Percentiles rank a stretch among this genome's conserved stretches.
Conservation (phyloP, 2,329 filamentous ascomycete species). For the Fusarium austroafricanum region DNA sequence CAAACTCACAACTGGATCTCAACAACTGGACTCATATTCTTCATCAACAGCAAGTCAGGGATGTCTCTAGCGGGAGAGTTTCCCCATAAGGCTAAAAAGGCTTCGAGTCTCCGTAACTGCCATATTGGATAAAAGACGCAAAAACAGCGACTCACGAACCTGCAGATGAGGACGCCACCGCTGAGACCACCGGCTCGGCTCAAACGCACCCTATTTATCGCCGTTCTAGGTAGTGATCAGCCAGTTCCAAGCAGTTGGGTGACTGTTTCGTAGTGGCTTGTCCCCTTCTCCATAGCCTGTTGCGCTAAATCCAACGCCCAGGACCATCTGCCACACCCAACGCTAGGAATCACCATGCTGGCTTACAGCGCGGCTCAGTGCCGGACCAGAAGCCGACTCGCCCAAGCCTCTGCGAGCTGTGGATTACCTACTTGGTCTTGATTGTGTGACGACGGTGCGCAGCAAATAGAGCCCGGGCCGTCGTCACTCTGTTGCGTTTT, state of each 20-base stretch:
- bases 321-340: constrained; percentile 26
- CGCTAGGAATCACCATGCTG: constrained; percentile 30
- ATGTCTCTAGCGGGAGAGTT: constrained; percentile 13
- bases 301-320: constrained; percentile 38
- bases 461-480: constrained; percentile 28
- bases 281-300: constrained; percentile 26
- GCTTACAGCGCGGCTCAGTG: constrained; percentile 29
- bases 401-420: constrained; percentile 11
- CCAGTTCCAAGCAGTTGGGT: constrained; percentile 33
- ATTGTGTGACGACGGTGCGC: constrained; percentile 35
- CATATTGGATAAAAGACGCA: constrained; percentile 35
- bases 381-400: constrained; percentile 35
- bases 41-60: background rate
- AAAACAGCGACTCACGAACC: constrained; percentile 31
- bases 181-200: constrained; percentile 24
- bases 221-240: constrained; percentile 42
- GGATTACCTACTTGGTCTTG: constrained; percentile 20
- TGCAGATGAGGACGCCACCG: constrained; percentile 37
- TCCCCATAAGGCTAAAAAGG: constrained; percentile 27
- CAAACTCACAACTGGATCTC: background rate
- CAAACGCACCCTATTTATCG: constrained; percentile 33
- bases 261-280: constrained; percentile 36
- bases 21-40: background rate
- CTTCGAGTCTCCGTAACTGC: constrained; percentile 23
- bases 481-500: constrained; percentile 17